Conservation (phyloP, 2,329 filamentous ascomycete species). For the Tolypocladium cylindrosporum region DNA sequence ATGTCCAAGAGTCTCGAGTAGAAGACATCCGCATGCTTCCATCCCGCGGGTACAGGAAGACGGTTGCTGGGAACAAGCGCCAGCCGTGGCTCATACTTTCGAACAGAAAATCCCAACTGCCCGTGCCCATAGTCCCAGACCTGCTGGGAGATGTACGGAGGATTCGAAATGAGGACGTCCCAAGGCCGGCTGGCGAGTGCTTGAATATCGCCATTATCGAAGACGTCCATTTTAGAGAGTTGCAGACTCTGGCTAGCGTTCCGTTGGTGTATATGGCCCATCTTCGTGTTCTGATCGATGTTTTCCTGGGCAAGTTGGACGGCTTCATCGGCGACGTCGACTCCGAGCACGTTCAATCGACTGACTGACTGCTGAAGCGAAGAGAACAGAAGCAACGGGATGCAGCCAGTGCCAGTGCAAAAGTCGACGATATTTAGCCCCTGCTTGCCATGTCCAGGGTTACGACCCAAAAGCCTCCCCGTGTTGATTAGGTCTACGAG, state of each 20-base stretch:
- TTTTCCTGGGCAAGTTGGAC: constrained; percentile 59
- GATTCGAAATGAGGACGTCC: constrained; percentile 77
- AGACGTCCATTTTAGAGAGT: constrained; percentile 41
- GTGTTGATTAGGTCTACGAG: constrained; percentile 36
- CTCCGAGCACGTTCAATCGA: constrained; percentile 46
- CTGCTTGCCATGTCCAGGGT: constrained; percentile 4
- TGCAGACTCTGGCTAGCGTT: constrained; percentile 18
- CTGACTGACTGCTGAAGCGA: constrained; percentile 37
- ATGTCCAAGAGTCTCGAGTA: constrained; percentile 56
- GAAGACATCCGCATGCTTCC: constrained; percentile 44
- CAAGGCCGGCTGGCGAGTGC: constrained; percentile 15
- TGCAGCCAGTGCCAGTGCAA: constrained; percentile 87
- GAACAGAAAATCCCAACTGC: constrained; percentile 59
- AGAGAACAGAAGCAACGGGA: constrained; percentile 65
- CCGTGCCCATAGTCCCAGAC: constrained; percentile 27
- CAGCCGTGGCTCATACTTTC: constrained; percentile 68
- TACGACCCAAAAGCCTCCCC: constrained; percentile 4
- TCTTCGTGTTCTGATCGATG: constrained; percentile 34
- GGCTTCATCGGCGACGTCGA: constrained; percentile 63
- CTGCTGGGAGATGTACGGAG: constrained; percentile 71
- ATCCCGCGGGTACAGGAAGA: constrained; percentile 18
- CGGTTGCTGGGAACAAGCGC: constrained; percentile 55
- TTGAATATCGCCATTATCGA: constrained; percentile 28
- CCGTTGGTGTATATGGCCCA: constrained; percentile 12
- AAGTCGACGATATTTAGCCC: constrained; percentile 64